These are phyloP conservation scores for Yamagishiella unicocca DNA, from an alignment of 139 green algal species.

Conservation along the genomic window DNA sequence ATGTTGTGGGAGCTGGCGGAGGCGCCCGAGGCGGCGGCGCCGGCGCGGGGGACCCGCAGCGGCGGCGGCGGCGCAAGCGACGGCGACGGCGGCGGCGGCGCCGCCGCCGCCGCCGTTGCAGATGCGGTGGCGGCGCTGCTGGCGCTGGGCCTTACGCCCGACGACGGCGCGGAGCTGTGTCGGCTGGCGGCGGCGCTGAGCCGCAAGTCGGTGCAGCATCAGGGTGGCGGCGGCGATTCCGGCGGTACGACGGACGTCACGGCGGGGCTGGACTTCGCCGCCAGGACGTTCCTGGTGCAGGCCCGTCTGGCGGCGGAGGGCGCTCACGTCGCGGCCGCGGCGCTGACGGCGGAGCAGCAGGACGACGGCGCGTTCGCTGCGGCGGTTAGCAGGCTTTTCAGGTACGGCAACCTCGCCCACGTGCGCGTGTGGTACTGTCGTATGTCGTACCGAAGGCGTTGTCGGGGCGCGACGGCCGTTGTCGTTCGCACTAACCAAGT, in stretches of 20 bases:
- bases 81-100: not conserved
- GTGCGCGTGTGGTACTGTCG: too few species aligned
- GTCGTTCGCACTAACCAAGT: too few species aligned
- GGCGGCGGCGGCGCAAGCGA: constrained; percentile 4
- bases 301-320: constrained; percentile 12
- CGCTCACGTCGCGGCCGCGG: not conserved
- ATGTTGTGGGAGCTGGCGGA: not conserved
- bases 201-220: not conserved
- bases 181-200: constrained; percentile 12
- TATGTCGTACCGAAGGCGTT: too few species aligned
- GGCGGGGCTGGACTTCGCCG: constrained; percentile 24
- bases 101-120: not conserved
- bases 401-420: not conserved
- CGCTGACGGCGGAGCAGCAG: not conserved
- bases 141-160: constrained; percentile 22
- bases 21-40: not conserved
- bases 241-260: constrained; percentile 18
- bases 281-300: constrained; percentile 20
- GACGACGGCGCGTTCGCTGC: constrained; percentile 38
- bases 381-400: constrained; percentile 23
- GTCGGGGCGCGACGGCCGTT: too few species aligned
- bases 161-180: constrained; percentile 28
- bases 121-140: constrained; percentile 33
- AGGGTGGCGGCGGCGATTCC: not conserved
- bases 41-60: not conserved